Conservation (phyloP, 495 filamentous ascomycete species). For the Cenococcum geophilum region DNA sequence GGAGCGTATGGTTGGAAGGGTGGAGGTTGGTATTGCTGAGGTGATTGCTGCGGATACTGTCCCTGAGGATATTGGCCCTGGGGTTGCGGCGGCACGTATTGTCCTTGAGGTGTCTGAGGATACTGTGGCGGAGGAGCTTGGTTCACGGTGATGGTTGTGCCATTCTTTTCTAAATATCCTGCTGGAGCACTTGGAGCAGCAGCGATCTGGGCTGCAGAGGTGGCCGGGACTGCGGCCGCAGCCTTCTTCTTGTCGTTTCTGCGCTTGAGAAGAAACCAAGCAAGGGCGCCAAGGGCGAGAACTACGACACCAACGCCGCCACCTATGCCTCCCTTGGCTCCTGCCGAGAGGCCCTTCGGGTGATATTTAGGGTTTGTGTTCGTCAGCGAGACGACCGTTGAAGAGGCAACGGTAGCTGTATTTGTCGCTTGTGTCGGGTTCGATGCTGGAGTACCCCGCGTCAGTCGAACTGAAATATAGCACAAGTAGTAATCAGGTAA, state of each 20-base stretch:
- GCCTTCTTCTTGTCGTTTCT: not conserved
- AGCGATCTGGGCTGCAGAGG: not conserved
- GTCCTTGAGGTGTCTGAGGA: slow-evolving; percentile 2
- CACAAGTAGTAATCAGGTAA: not conserved
- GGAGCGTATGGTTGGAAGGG: not conserved
- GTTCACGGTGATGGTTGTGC: not conserved
- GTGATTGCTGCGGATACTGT: no score
- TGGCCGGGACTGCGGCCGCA: not conserved
- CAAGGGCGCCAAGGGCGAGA: slow-evolving; percentile 28
- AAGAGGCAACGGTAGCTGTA: not conserved
- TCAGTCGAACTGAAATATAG: not conserved
- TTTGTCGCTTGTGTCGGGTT: not conserved
- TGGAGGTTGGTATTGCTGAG: not conserved
- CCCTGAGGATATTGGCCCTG: no score
- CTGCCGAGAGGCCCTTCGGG: slow-evolving; percentile 29
- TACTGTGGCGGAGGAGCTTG: not conserved
- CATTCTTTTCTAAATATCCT: not conserved
- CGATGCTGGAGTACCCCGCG: not conserved
- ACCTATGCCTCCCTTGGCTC: slow-evolving; percentile 40
- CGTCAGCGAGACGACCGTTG: not conserved
- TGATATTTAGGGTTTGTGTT: slow-evolving; percentile 1
- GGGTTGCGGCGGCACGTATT: not conserved
- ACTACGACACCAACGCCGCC: slow-evolving; percentile 36
- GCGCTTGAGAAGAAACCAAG: not conserved
- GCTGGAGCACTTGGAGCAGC: not conserved